Conservation (phyloP, 768 basidiomycete genomes). For the Suillus cothurnatus region DNA sequence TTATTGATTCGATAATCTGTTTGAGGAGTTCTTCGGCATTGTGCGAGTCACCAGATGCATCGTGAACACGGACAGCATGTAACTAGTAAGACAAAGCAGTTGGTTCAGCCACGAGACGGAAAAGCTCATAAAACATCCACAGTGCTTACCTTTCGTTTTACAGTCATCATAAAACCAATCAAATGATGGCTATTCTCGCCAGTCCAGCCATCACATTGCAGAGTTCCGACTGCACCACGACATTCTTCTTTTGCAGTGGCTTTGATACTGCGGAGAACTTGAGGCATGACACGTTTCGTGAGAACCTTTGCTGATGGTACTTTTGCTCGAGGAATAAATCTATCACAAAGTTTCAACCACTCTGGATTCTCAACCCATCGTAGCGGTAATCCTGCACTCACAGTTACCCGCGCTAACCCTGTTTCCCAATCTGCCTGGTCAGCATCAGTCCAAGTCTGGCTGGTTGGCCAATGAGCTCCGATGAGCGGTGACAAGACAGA, state of each 20-base stretch:
- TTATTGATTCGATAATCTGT: slow-evolving; percentile 20
- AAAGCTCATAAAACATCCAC: background rate
- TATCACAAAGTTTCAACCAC: slow-evolving; percentile 30
- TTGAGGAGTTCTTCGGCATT: slow-evolving; percentile 34
- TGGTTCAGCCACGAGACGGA: background rate
- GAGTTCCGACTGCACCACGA: slow-evolving; percentile 23
- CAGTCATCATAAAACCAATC: slow-evolving; percentile 36
- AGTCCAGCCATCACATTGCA: slow-evolving; percentile 41
- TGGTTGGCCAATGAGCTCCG: background rate
- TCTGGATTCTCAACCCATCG: slow-evolving; percentile 42
- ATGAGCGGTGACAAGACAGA: background rate
- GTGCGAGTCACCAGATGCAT: slow-evolving; percentile 34
- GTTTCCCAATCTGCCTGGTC: slow-evolving; percentile 6
- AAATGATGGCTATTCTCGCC: slow-evolving; percentile 34
- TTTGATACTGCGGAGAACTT: background rate
- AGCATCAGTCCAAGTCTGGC: slow-evolving; percentile 1
- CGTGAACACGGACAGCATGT: slow-evolving; percentile 33
- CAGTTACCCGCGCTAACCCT: slow-evolving; percentile 30
- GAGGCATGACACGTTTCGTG: slow-evolving; percentile 26
- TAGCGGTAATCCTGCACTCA: slow-evolving; percentile 35
- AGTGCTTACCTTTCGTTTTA: slow-evolving; percentile 21
- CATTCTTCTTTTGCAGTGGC: slow-evolving; percentile 6
- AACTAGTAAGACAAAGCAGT: slow-evolving; percentile 20
- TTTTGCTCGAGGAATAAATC: slow-evolving; percentile 34
- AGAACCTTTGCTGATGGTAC: slow-evolving; percentile 26